Conservation (phyloP, 2,329 filamentous ascomycete genomes). For the Calonectria montana region DNA sequence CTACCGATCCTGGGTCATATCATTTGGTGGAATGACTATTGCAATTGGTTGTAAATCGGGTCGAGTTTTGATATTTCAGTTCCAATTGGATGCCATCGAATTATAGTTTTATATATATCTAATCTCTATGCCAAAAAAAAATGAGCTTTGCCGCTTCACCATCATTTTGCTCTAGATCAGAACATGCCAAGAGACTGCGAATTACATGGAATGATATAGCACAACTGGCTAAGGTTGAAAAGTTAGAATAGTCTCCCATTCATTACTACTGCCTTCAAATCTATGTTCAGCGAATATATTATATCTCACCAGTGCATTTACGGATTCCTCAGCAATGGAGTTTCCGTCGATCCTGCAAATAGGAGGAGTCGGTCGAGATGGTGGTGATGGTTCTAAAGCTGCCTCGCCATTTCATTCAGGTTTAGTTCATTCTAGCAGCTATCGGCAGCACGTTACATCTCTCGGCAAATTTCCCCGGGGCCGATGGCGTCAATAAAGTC, state of each 20-base stretch:
- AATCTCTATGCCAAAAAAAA: no score
- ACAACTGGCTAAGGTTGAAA: no score
- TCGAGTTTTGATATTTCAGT: no score
- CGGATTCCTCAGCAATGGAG: background rate
- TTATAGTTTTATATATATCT: no score
- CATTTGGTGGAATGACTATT: no score
- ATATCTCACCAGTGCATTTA: background rate
- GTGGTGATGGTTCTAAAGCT: background rate
- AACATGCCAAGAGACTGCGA: no score
- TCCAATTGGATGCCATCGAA: no score
- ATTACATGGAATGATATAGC: no score
- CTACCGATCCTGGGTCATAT: background rate
- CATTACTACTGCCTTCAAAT: background rate
- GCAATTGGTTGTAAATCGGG: no score
- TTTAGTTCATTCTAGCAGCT: background rate
- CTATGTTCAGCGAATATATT: background rate
- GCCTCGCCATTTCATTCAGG: background rate
- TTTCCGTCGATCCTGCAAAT: background rate
- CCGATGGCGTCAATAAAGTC: background rate
- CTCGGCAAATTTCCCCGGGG: background rate
- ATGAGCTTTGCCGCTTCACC: no score
- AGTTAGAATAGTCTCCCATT: no score
- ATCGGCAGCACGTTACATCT: background rate
- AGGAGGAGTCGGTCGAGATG: background rate
- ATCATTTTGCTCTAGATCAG: no score